Base-by-base conservation (phyloP, 2,329 filamentous ascomycete species). In the Alternaria atra region DNA sequence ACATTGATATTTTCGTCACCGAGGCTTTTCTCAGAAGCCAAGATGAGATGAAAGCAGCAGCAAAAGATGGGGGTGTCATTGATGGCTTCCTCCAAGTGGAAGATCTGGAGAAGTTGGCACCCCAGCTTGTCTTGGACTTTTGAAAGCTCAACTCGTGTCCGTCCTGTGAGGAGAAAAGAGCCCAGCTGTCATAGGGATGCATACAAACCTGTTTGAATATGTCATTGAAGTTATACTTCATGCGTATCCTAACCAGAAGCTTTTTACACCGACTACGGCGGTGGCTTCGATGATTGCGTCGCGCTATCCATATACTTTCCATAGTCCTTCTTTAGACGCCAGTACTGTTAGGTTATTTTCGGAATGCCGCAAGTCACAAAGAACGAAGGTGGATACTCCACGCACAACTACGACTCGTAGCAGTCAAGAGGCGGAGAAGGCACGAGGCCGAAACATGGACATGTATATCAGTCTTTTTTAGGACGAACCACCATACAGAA, bases 1-100 rank as follows among this genome's bases (percentile, higher is more conserved):
- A 98, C 76, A 86, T 97, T 79, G 93, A 97, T 78, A 87, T 94
- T 0, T 98, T 97, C 80, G 91, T 97, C 54, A 86, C 91, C 63
- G 94, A 98, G 81, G 92, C 93, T 1, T 89, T 98, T 75, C 92
- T 93, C 15, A 82, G 94, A 73, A 89, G 92, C 39, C 87, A 89
- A 9, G 88, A 89, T 60, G 91, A 92, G 82, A 89, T 90, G 74
- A 83, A 77, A 40, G 80, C 83, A 78, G 77, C 77, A 34, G 76
- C 65, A n/a, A 71, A 73, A 55, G 60, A 70, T 52, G 65, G 72
- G 58, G 61, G 76, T 62, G 64, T 70, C 52, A 64, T 69, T 67
- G 84, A 87, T 60, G 89, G 87, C 4, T 93, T 94, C 73, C 76
- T 94, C 35, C 92, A 95, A 86, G 90, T 96, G 46, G 93, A 96